Conservation (phyloP, 2,329 filamentous ascomycete genomes). For the Aspergillus arachidicola region DNA sequence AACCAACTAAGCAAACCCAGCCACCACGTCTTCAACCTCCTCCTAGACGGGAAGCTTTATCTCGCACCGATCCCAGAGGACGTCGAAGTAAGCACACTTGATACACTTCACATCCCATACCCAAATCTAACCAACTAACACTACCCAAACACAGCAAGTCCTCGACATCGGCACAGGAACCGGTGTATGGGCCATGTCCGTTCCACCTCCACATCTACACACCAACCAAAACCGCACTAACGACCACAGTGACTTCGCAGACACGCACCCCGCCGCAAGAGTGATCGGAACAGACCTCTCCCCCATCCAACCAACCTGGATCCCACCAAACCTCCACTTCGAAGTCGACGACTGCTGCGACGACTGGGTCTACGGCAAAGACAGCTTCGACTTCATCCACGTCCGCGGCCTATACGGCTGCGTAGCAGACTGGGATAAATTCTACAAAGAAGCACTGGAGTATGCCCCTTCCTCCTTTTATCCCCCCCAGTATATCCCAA, state of each 20-base stretch:
- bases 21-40: constrained; percentile 44
- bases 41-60: constrained; percentile 30
- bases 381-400: constrained; percentile 48
- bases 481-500: not conserved
- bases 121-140: not conserved
- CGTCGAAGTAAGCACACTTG: not conserved
- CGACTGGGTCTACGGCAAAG: constrained; percentile 41
- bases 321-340: constrained; percentile 51
- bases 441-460: constrained; percentile 30
- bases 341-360: constrained; percentile 47
- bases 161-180: constrained; percentile 14
- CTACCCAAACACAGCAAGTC: not conserved
- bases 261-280: constrained; percentile 41
- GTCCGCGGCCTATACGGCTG: constrained; percentile 49
- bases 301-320: constrained; percentile 51
- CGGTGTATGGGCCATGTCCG: constrained; percentile 25
- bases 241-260: constrained; percentile 29
- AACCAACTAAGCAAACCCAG: constrained; percentile 23
- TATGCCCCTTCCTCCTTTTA: constrained; percentile 27
- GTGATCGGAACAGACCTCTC: constrained; percentile 53
- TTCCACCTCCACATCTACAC: not conserved
- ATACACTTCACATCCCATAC: not conserved
- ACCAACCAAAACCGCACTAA: not conserved
- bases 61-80: constrained; percentile 26
- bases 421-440: constrained; percentile 49